A percentile compares a stretch with the other conserved stretches of the same genome.
Conservation (phyloP, 2,329 filamentous ascomycete species). For the Lasiodiplodia sp. region DNA sequence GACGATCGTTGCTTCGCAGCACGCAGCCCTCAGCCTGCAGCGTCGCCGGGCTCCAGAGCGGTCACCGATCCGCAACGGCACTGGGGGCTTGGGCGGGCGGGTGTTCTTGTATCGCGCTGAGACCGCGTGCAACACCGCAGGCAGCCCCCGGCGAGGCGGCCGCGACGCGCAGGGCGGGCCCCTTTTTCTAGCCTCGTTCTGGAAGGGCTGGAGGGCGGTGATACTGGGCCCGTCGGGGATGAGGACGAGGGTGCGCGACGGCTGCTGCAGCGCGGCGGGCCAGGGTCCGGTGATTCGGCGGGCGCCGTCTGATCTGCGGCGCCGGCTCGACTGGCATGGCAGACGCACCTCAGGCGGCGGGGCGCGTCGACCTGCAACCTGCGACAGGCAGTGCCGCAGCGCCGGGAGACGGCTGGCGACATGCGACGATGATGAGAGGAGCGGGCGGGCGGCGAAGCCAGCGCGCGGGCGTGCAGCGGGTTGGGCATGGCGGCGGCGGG, state of each 20-base stretch:
- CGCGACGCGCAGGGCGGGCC: constrained; percentile 37
- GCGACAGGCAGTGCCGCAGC: constrained; percentile 24
- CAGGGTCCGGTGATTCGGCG: constrained; percentile 29
- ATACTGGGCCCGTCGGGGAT: constrained; percentile 32
- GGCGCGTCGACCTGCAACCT: constrained; percentile 13
- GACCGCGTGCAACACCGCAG: constrained; percentile 31
- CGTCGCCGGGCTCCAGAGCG: neutral
- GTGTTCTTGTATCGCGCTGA: constrained; percentile 32
- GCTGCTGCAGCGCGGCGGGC: constrained; percentile 30
- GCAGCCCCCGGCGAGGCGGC: constrained; percentile 35
- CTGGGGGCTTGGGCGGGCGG: constrained; percentile 11
- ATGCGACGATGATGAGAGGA: neutral
- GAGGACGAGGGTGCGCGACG: constrained; percentile 40
- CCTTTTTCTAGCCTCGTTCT: constrained; percentile 46
- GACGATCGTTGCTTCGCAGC: constrained; percentile 24
- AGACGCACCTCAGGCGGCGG: constrained; percentile 5
- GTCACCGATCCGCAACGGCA: neutral
- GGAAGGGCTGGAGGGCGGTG: constrained; percentile 45
- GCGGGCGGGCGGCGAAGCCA: neutral
- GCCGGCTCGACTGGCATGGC: constrained; percentile 23
- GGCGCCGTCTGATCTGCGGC: constrained; percentile 27
- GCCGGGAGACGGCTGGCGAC: constrained; percentile 4
- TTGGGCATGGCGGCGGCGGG: constrained; percentile 13
- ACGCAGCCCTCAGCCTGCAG: neutral
- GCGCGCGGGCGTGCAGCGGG: constrained; percentile 5